Percentiles rank a stretch among this genome's conserved stretches.
Evolutionary conservation across 2,329 filamentous ascomycete genomes (phyloP).

Genomic region (Pyrenophora seminiperda): DNA sequence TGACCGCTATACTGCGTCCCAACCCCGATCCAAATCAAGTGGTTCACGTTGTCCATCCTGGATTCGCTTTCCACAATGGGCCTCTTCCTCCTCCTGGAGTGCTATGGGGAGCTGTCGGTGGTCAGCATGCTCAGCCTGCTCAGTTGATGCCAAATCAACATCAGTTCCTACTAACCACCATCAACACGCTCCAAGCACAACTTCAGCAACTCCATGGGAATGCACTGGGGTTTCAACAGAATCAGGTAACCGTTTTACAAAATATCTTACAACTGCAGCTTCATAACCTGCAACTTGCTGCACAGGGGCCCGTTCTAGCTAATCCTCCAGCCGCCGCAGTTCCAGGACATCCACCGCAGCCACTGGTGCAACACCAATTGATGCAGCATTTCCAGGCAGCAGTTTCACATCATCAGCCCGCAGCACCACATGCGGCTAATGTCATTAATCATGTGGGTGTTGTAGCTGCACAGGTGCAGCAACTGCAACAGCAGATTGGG

Average conservation of each 20-base stretch:
- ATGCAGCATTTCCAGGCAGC: constrained; percentile 1
- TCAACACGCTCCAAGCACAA: constrained; percentile 26
- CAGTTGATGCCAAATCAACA: constrained; percentile 18
- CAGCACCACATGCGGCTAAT: constrained; percentile 8
- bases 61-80: constrained; percentile 1
- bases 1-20: constrained; percentile 51
- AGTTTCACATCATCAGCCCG: constrained; percentile 2
- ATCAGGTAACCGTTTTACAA: constrained; percentile 18
- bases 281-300: constrained; percentile 2
- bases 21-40: constrained; percentile 8
- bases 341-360: neutral
- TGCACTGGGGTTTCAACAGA: constrained; percentile 19
- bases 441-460: constrained; percentile 2
- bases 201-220: constrained; percentile 30
- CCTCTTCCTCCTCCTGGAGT: constrained; percentile 4
- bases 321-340: neutral
- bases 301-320: neutral
- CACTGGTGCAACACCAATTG: constrained; percentile 1
- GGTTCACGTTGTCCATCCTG: constrained; percentile 5
- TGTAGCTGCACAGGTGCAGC: constrained; percentile 10
- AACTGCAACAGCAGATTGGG: constrained; percentile 10
- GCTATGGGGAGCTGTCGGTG: constrained; percentile 13
- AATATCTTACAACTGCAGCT: constrained; percentile 26
- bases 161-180: constrained; percentile 22
- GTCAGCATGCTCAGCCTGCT: constrained; percentile 8